A percentile compares a stretch with the other conserved stretches of the same genome.
These are phyloP conservation scores for Gentiana macrophylla DNA, from an alignment of 257 asterid genomes.

Conservation along the genomic window DNA sequence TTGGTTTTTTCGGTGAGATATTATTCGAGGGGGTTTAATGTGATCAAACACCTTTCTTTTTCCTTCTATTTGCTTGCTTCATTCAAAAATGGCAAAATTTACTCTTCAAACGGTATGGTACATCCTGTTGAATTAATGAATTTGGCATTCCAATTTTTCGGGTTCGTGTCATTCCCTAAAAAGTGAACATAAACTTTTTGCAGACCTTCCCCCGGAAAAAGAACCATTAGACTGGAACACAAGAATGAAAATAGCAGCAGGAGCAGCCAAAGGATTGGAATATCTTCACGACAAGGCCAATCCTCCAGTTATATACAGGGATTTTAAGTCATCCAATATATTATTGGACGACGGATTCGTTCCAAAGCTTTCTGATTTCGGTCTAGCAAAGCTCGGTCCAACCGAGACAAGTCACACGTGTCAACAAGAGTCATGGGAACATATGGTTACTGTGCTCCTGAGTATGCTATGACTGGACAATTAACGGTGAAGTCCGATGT, in stretches of 20 bases:
- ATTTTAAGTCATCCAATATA: constrained; percentile 95
- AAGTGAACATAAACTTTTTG: constrained; percentile 2
- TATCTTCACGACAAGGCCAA: constrained; percentile 95
- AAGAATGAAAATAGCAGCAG: constrained; percentile 97
- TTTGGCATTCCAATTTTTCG: not conserved
- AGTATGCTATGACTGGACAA: constrained; percentile 99
- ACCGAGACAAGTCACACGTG: constrained; percentile 96
- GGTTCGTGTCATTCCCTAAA: not conserved
- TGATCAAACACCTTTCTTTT: no score
- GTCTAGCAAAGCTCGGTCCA: constrained; percentile 98
- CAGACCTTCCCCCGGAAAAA: constrained; percentile 83
- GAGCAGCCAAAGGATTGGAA: constrained; percentile 99
- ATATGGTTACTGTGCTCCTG: constrained; percentile 98
- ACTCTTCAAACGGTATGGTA: no score
- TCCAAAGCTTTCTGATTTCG: constrained; percentile 94
- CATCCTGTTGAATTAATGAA: not conserved
- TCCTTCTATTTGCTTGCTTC: no score
- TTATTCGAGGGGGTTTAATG: no score
- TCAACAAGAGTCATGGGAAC: constrained; percentile 99
- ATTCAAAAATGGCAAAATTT: no score
- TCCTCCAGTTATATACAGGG: constrained; percentile 94
- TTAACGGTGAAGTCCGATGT: constrained; percentile 94
- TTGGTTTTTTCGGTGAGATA: no score
- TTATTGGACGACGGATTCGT: constrained; percentile 69
- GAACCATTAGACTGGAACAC: constrained; percentile 98